phyloP scores from a whole-genome alignment of 768 basidiomycete species.

The Termitomyces sp. region DNA sequence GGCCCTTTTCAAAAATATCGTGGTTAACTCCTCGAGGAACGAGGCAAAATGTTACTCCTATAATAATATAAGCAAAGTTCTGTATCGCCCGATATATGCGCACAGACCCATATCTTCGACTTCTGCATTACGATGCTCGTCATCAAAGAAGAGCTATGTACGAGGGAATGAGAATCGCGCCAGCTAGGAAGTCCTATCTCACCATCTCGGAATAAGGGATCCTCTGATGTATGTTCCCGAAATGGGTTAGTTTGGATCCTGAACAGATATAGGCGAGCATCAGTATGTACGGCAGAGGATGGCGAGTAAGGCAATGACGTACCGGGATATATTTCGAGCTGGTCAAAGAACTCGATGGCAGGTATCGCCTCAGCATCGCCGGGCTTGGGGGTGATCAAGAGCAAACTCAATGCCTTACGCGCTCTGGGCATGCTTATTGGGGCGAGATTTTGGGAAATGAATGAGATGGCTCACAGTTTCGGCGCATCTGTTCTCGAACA shows the following conservation, averaged over 20 bases:
- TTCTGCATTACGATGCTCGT: conserved; percentile 58
- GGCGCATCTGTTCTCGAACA: conserved; percentile 71
- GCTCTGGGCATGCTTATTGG: conserved; percentile 44
- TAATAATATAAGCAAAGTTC: background rate
- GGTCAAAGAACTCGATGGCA: conserved; percentile 61
- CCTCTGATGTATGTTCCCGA: conserved; percentile 63
- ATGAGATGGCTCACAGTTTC: conserved; percentile 45
- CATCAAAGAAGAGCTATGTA: conserved; percentile 62
- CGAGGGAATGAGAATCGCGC: background rate
- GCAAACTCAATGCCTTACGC: conserved; percentile 60
- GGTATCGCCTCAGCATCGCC: conserved; percentile 26
- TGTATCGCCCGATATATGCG: background rate
- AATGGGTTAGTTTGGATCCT: conserved; percentile 82
- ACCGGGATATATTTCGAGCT: conserved; percentile 74
- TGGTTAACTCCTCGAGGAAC: conserved; percentile 57
- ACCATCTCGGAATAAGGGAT: conserved; percentile 85
- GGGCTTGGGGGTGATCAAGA: conserved; percentile 41
- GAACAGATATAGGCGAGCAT: background rate
- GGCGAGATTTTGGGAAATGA: background rate
- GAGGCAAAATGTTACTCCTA: conserved; percentile 81
- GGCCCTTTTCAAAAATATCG: conserved; percentile 62
- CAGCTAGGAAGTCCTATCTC: background rate
- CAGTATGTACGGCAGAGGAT: background rate
- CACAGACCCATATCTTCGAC: conserved; percentile 52
- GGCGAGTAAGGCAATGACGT: background rate